Evolutionary conservation across 1,284 basidiomycete genomes (phyloP), one percentile per base, ranked within the genome.

Genomic region (Tausonia pullulans): DNA sequence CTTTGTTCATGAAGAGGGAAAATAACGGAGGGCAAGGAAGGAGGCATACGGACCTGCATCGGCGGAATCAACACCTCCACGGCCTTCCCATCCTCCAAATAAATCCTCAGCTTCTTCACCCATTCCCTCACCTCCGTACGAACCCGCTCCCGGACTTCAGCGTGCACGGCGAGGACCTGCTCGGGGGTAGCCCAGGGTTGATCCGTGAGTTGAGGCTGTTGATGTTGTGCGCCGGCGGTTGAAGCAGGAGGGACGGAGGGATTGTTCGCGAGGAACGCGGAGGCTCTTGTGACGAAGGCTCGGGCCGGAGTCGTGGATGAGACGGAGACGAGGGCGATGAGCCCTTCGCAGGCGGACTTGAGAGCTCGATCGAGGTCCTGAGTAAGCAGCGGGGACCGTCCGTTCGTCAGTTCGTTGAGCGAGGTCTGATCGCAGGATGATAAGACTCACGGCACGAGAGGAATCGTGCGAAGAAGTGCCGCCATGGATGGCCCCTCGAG

Each of bases 291-390:
- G 1, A 83, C 75, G 81, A 87, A 91, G 16, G 76, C 70, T 50
- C 79, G 81, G 6, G 90, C 73, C 1, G 84, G 81, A 9, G 78
- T 76, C 39, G 78, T 76, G 0, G 80, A 80, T 0, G 77, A 73
- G 49, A 79, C 75, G 1, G 84, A 79, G 67, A 84, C 84, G n/a
- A 82, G 76, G 2, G 80, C 74, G 67, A 96, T 94, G 54, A 90
- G 81, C 50, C 84, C 82, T 76, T 93, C 90, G 76, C 91, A 95
- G 0, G 85, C 85, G 43, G 79, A 79, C 72, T 89, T 88, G 54
- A 95, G 81, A 57, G 87, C 87, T 62, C 85, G 81, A 74, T 95
- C 92, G 66, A 95, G 86, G 66, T 86, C 86, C 86, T 91, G 64
- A 40, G 41, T 55, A 61, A 43, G 9, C 50, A 52, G 46, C 3